These are phyloP conservation scores for Stramenopiles sp. DNA, from an alignment of 352 stramenopile genomes.

Conservation along the genomic window DNA sequence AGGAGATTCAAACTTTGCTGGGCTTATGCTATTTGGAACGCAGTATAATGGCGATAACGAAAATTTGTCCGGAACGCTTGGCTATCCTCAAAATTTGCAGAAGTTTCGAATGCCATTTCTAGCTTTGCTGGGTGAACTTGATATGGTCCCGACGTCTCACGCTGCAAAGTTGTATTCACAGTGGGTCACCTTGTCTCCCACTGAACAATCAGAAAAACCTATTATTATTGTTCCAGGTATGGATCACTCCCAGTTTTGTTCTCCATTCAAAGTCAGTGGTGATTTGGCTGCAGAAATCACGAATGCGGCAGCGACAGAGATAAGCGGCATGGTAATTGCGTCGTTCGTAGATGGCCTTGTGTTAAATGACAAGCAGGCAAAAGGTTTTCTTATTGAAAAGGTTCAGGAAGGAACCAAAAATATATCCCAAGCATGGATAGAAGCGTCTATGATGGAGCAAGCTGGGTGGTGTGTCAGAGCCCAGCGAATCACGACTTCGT, in stretches of 20 bases:
- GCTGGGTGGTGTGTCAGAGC: not conserved
- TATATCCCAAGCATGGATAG: not conserved
- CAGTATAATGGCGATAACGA: not conserved
- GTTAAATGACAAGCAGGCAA: not conserved
- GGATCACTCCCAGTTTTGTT: not conserved
- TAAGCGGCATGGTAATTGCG: not conserved
- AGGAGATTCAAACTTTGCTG: not conserved
- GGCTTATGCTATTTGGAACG: not conserved
- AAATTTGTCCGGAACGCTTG: not conserved
- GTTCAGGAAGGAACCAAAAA: not conserved
- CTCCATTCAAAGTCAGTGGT: not conserved
- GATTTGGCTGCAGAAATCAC: conserved; percentile 2
- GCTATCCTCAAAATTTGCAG: not conserved
- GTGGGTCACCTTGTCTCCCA: not conserved
- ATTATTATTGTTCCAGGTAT: not conserved
- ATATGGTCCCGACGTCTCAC: not conserved
- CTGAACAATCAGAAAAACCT: not conserved
- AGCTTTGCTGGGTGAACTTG: not conserved
- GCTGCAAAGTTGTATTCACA: not conserved
- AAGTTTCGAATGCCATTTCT: not conserved
- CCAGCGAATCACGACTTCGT: not conserved
- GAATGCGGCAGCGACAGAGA: not conserved
- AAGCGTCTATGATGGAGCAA: not conserved
- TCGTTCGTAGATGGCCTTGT: not conserved
- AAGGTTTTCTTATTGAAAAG: not conserved